A percentile compares a stretch with the other conserved stretches of the same genome.
Conservation (phyloP, 1,284 basidiomycete genomes). For the Cerrena zonata region DNA sequence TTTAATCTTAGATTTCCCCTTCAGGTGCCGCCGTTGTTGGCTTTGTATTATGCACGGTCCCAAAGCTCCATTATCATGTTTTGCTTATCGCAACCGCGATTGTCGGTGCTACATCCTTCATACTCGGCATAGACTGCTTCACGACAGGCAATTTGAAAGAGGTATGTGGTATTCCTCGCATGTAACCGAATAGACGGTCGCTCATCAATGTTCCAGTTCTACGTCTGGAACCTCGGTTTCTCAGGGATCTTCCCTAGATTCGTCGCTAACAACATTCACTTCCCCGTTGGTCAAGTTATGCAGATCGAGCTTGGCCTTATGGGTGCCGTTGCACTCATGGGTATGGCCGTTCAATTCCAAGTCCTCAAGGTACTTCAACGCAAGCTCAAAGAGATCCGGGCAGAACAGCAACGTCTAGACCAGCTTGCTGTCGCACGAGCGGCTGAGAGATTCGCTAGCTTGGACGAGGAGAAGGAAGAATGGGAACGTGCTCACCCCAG, state of each 20-base stretch:
- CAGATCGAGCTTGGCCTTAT: slow-evolving; percentile 88
- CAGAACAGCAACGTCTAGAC: slow-evolving; percentile 69
- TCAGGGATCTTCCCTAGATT: slow-evolving; percentile 73
- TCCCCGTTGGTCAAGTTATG: slow-evolving; percentile 85
- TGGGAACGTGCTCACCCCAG: slow-evolving; percentile 85
- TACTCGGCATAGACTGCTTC: slow-evolving; percentile 90
- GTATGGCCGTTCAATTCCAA: slow-evolving; percentile 84
- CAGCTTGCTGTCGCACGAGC: slow-evolving; percentile 73
- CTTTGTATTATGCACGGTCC: slow-evolving; percentile 45
- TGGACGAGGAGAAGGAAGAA: slow-evolving; percentile 68
- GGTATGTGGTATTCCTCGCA: slow-evolving; percentile 36
- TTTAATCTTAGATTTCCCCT: slow-evolving; percentile 33
- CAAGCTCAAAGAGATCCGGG: slow-evolving; percentile 73
- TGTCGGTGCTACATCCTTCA: slow-evolving; percentile 88
- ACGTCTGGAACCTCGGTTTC: slow-evolving; percentile 91
- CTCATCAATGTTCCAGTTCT: slow-evolving; percentile 56
- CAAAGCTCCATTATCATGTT: slow-evolving; percentile 70
- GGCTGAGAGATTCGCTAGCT: slow-evolving; percentile 62
- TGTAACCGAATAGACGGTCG: neutral
- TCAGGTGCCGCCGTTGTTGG: slow-evolving; percentile 36
- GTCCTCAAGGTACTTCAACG: slow-evolving; percentile 74
- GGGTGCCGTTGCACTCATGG: slow-evolving; percentile 76
- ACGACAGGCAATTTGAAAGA: slow-evolving; percentile 88
- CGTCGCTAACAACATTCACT: slow-evolving; percentile 58
- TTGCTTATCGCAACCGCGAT: slow-evolving; percentile 79